These are phyloP conservation scores for Trichoderma hamatum DNA, from an alignment of 2,329 filamentous ascomycete genomes.

Conservation along the genomic window DNA sequence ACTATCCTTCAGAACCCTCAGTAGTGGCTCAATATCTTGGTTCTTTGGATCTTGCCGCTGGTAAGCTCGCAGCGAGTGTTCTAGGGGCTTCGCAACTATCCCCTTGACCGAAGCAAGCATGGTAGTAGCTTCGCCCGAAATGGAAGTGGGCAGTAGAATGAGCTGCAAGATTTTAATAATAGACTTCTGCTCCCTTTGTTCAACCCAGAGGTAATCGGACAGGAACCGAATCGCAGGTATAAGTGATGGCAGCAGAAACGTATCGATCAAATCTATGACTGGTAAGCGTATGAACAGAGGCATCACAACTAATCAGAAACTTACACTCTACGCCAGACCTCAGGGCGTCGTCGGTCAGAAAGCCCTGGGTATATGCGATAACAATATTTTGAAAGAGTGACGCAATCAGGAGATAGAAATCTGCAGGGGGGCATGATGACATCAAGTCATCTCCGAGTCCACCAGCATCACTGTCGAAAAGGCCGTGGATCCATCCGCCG, in stretches of 20 bases:
- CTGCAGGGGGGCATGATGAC: conserved; percentile 78
- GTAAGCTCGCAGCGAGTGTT: conserved; percentile 67
- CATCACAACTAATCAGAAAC: conserved; percentile 35
- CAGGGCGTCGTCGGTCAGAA: conserved; percentile 68
- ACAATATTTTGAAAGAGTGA: conserved; percentile 77
- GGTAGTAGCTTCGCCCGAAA: conserved; percentile 69
- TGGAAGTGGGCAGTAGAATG: conserved; percentile 69
- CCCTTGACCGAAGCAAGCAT: conserved; percentile 74
- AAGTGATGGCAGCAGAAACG: conserved; percentile 77
- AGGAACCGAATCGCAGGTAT: conserved; percentile 75
- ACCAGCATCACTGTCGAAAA: conserved; percentile 74
- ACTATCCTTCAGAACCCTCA: conserved; percentile 65
- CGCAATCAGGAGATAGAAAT: conserved; percentile 79
- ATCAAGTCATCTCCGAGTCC: conserved; percentile 79
- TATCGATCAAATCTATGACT: conserved; percentile 69
- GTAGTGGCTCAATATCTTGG: conserved; percentile 69
- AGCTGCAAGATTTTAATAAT: conserved; percentile 73
- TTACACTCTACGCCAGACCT: conserved; percentile 77
- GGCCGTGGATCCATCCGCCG: conserved; percentile 73
- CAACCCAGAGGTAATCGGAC: conserved; percentile 68
- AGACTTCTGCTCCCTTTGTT: conserved; percentile 66
- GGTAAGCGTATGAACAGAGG: neutral
- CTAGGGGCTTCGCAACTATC: conserved; percentile 69
- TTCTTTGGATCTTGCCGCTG: conserved; percentile 68
- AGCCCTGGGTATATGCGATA: conserved; percentile 66